Percentiles rank a stretch among this genome's conserved stretches.
phyloP scores from a whole-genome alignment of 1,139 yeast genomes.

The Magnusiomyces suaveolens region DNA sequence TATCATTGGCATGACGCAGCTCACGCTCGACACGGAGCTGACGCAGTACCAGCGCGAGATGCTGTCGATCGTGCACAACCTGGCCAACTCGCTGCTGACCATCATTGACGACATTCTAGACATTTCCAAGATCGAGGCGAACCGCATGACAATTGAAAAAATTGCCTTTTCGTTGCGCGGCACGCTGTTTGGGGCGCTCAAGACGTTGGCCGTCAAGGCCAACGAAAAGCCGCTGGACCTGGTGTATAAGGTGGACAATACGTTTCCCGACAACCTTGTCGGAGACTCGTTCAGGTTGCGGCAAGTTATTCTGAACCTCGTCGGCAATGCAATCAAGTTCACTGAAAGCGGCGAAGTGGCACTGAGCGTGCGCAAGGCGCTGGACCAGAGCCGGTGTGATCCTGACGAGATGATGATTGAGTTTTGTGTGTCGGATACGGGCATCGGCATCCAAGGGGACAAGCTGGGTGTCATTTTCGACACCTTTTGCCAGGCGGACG shows the following conservation, averaged over 20 bases:
- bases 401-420: conserved; percentile 58
- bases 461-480: conserved; percentile 76
- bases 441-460: conserved; percentile 78
- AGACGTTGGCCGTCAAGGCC: conserved; percentile 79
- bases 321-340: conserved; percentile 82
- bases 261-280: conserved; percentile 75
- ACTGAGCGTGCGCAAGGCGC: conserved; percentile 35
- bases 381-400: conserved; percentile 32
- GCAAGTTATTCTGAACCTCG: conserved; percentile 73
- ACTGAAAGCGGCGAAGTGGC: conserved; percentile 71
- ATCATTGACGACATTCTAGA: conserved; percentile 83
- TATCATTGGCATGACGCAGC: conserved; percentile 85
- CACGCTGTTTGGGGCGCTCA: conserved; percentile 75
- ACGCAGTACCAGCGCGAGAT: conserved; percentile 85
- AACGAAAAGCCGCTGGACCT: conserved; percentile 74
- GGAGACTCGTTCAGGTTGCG: conserved; percentile 82
- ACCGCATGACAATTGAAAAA: conserved; percentile 84
- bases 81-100: conserved; percentile 73
- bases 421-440: conserved; percentile 81
- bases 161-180: conserved; percentile 78
- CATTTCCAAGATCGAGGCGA: conserved; percentile 86
- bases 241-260: conserved; percentile 71
- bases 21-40: conserved; percentile 74
- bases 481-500: conserved; percentile 87
- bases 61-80: conserved; percentile 76